Percentiles rank a stretch among this genome's conserved stretches.
Evolutionary conservation across 176 grass and related monocot species (phyloP).

Genomic region (Carex kokanica): DNA sequence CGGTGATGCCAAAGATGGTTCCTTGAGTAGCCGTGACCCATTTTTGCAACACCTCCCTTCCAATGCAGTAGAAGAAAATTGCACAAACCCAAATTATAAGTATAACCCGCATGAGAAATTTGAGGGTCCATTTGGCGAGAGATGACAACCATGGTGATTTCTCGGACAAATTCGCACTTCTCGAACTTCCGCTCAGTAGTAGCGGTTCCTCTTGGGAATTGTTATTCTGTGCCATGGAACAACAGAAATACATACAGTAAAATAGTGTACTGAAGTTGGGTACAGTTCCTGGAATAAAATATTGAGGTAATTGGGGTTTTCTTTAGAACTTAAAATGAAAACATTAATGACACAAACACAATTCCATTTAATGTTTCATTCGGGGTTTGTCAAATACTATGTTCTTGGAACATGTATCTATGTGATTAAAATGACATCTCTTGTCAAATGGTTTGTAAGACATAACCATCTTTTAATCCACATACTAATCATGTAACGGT

Average conservation of each 20-base stretch:
- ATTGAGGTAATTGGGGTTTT: not conserved
- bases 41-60: constrained; percentile 22
- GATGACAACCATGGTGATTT: constrained; percentile 27
- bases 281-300: not conserved
- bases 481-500: no score
- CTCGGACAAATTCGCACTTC: not conserved
- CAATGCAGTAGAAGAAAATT: constrained; percentile 70
- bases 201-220: constrained; percentile 28
- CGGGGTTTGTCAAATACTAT: no score
- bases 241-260: not conserved
- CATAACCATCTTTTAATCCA: no score
- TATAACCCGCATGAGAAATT: constrained; percentile 68
- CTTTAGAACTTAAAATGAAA: no score
- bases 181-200: not conserved
- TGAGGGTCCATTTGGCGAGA: constrained; percentile 53
- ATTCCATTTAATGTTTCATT: no score
- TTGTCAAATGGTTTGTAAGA: no score
- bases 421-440: no score
- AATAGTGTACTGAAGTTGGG: not conserved
- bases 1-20: constrained; percentile 53
- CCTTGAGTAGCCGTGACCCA: constrained; percentile 25
- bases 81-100: constrained; percentile 57
- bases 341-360: no score
- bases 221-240: constrained; percentile 22
- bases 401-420: no score